phyloP scores from a whole-genome alignment of 768 basidiomycete genomes.

The Xerocomus spinulosus region DNA sequence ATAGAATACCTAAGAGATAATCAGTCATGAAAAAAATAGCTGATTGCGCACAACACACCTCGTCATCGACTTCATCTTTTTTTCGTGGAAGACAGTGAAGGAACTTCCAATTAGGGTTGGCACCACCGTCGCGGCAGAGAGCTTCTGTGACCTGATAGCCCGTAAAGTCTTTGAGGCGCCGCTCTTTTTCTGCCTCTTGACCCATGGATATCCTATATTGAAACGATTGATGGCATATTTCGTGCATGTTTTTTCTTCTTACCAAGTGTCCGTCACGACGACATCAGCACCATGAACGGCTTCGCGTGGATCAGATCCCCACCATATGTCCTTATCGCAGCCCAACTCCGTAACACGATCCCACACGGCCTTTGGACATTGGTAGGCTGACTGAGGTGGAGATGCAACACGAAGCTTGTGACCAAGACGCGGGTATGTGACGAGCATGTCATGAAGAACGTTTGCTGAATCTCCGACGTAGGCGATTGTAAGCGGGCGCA shows the following conservation, averaged over 20 bases:
- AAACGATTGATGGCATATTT: not conserved
- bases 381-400: constrained; percentile 58
- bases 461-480: constrained; percentile 96
- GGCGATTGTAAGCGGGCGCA: constrained; percentile 82
- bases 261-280: constrained; percentile 98
- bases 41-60: constrained; percentile 44
- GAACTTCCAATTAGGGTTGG: constrained; percentile 88
- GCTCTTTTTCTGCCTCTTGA: constrained; percentile 89
- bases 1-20: constrained; percentile 71
- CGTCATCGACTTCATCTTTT: constrained; percentile 90
- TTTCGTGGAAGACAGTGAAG: constrained; percentile 95
- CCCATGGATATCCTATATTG: constrained; percentile 98
- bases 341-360: constrained; percentile 70
- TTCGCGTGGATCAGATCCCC: constrained; percentile 75
- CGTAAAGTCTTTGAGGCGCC: constrained; percentile 78
- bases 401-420: constrained; percentile 82
- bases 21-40: not conserved
- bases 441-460: constrained; percentile 96
- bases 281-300: constrained; percentile 89
- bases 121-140: constrained; percentile 75
- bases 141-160: constrained; percentile 94
- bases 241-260: constrained; percentile 12
- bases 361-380: constrained; percentile 73
- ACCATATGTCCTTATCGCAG: constrained; percentile 68
- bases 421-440: constrained; percentile 88